Evolutionary conservation across 176 grass and related monocot species (phyloP), one percentile per base, ranked within the genome.

Genomic region (Ananas comosus): DNA sequence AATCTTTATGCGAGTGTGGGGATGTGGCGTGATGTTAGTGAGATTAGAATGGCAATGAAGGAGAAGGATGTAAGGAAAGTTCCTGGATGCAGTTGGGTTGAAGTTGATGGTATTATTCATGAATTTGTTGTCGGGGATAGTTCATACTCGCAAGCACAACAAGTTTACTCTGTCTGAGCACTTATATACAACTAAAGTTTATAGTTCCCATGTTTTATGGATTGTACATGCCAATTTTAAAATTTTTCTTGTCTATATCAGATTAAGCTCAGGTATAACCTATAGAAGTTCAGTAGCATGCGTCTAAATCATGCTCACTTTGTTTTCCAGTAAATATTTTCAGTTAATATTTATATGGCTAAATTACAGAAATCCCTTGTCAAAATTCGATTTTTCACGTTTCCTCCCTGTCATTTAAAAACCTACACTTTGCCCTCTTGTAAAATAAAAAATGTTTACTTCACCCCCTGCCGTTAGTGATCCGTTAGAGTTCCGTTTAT

Each of bases 31-130:
- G 54, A 73, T 50, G 56, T n/a, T 23, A 58, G 53, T 17, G 48
- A 58, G 53, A 33, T 73, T n/a, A 73, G 56, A 33, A 73, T 49
- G 33, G 13, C 19, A 9, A 73, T 73, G 71, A 73, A 56, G 54
- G 33, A 64, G 28, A 73, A 73, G 13, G 42, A 50, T 7, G 17
- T 73, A 5, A 73, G 42, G 49, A 73, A 73, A 57, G n/a, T 73
- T 61, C 71, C 71, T 4, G 71, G 71, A 50, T 73, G 71, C 71
- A 73, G 71, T 48, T 73, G 56, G 71, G 48, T 73, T 13, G 71
- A 73, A 63, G 29, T 73, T 12, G 56, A 73, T 64, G 71, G 71
- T 64, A 48, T 19, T 16, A 18, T 73, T 21, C 57, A 73, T 24
- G 56, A 73, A 56, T 73, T 73, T 14, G 17, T 73, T 23, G 71